Base-by-base conservation (phyloP, 495 filamentous ascomycete genomes). In the Penicillium atrosanguineum region DNA sequence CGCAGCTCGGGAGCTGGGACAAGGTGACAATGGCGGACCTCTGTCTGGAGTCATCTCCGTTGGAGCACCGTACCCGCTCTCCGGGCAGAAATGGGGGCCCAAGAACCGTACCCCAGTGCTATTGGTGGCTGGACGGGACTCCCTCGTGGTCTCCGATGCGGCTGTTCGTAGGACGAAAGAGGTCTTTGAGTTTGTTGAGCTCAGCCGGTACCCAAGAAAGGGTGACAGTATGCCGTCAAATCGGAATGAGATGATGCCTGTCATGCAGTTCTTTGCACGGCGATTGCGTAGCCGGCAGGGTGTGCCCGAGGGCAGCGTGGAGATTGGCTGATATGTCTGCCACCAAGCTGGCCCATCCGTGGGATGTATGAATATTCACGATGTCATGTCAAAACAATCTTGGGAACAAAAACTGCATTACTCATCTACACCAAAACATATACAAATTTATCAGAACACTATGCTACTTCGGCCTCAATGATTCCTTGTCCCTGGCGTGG, bases 241-340 rank as follows among this genome's bases (percentile, higher is more conserved):
- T 67, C 74, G 86, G 47, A 91, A 96, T 19, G 93, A 98, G 79
- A 90, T 94, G 83, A 55, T 89, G 55, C 93, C 94, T 3, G 82
- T 97, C 44, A 97, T 98, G 93, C 79, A 84, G 63, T 98, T 97
- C 70, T 88, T 97, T 65, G 89, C 87, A 0, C 78, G 88, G 49
- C 78, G 88, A 59, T 68, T 98, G 65, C 74, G 75, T 67, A 91
- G 82, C 72, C 76, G 77, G 45, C 69, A 74, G 56, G 84, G 83
- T 21, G 79, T 87, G 41, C 85, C 83, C 5, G 74, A 77, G 56
- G 84, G 83, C 5, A 79, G 75, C 63, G 72, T 86, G 28, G 83
- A 87, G 65, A 55, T 87, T 52, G 61, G 61, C 19, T 74, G 52
- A 63, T 20, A 7, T 41, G 8, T 25, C 34, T 14, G 38, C 15